Evolutionary conservation across 2,329 filamentous ascomycete species (phyloP).

Genomic region (Ophiostoma sp.): DNA sequence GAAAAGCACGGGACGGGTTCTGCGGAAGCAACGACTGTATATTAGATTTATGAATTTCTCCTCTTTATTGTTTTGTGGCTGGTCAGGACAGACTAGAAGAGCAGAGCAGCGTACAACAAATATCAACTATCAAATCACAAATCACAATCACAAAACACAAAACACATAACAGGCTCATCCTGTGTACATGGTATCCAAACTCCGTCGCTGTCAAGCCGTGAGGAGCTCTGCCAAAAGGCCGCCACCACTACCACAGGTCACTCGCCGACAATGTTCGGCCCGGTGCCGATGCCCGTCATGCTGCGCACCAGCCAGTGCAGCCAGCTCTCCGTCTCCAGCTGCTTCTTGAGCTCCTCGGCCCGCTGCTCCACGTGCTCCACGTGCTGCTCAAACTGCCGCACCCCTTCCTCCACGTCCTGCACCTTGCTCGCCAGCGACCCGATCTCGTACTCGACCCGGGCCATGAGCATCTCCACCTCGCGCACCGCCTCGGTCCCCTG

Average conservation of each 20-base stretch:
- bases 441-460: conserved; percentile 90
- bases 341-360: conserved; percentile 56
- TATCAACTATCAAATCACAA: background rate
- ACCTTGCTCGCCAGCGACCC: conserved; percentile 72
- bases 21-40: conserved; percentile 8
- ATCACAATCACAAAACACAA: background rate
- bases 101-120: background rate
- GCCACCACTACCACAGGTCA: background rate
- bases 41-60: conserved; percentile 13
- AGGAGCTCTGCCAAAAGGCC: too few species aligned
- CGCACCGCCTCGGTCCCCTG: conserved; percentile 65
- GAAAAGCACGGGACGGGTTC: background rate
- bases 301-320: conserved; percentile 59
- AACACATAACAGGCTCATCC: background rate
- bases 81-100: background rate
- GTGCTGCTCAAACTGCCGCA: conserved; percentile 72
- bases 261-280: conserved; percentile 47
- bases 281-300: conserved; percentile 55
- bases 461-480: conserved; percentile 73
- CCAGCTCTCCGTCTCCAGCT: conserved; percentile 60
- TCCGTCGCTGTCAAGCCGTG: too few species aligned
- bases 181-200: background rate
- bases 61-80: background rate
- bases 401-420: conserved; percentile 78
- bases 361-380: conserved; percentile 64